phyloP scores from a whole-genome alignment of 2,329 filamentous ascomycete species.

The Alternaria conjuncta region DNA sequence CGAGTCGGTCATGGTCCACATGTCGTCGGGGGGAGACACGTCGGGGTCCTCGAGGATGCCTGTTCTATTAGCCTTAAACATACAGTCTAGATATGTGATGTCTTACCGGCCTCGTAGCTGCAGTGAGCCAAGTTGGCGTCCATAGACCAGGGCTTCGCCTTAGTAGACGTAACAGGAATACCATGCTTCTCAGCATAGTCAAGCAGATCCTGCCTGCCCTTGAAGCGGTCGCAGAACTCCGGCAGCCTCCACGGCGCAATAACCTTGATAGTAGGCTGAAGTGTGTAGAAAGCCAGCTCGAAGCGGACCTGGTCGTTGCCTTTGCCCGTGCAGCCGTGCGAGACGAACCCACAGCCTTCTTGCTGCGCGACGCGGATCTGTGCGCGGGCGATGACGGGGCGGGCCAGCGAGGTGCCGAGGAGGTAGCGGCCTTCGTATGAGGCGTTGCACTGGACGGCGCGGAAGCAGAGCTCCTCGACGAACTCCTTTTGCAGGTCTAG shows the following conservation, averaged over 20 bases:
- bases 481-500: conserved; percentile 75
- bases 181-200: conserved; percentile 71
- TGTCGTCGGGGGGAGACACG: conserved; percentile 72
- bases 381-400: conserved; percentile 72
- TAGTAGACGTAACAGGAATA: conserved; percentile 76
- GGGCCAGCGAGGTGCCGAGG: conserved; percentile 68
- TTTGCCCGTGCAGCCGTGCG: conserved; percentile 53
- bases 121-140: conserved; percentile 78
- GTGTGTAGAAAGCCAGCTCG: conserved; percentile 67
- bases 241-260: conserved; percentile 78
- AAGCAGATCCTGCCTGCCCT: conserved; percentile 74
- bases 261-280: conserved; percentile 71
- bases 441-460: conserved; percentile 74
- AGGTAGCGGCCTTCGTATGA: conserved; percentile 61
- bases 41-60: conserved; percentile 69
- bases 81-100: no score
- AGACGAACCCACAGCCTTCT: conserved; percentile 63
- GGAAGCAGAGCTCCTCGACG: conserved; percentile 81
- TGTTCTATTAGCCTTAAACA: conserved; percentile 8
- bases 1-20: conserved; percentile 79
- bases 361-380: conserved; percentile 70
- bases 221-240: conserved; percentile 73
- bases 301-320: conserved; percentile 72
- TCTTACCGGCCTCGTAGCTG: conserved; percentile 74
- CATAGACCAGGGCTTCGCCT: conserved; percentile 63